These are phyloP conservation scores for Candida pseudoglaebosa DNA, from an alignment of 805 yeast species.

Conservation along the genomic window DNA sequence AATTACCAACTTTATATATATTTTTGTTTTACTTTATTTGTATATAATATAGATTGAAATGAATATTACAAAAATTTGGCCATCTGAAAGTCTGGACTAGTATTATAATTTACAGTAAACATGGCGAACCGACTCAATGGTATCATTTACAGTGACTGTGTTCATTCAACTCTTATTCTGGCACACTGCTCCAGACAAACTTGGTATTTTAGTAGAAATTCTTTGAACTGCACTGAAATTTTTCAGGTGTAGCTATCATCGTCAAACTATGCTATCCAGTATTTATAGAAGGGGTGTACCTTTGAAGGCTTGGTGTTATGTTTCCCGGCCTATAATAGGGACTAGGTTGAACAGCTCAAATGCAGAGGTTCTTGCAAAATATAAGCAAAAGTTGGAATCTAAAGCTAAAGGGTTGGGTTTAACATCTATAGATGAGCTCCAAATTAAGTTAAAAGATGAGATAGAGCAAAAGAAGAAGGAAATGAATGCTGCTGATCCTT, in stretches of 20 bases:
- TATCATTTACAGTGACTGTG: too few species aligned
- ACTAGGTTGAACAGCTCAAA: conserved; percentile 1
- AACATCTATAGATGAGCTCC: conserved; percentile 52
- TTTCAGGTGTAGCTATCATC: background rate
- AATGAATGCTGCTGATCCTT: conserved; percentile 63
- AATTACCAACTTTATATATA: too few species aligned
- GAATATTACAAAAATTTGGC: too few species aligned
- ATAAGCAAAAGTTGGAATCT: conserved; percentile 29
- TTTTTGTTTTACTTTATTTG: too few species aligned
- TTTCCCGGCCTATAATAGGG: background rate
- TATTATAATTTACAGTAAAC: too few species aligned
- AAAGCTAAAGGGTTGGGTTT: conserved; percentile 35
- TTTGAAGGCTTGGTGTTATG: background rate
- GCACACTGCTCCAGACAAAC: too few species aligned
- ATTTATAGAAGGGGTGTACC: background rate
- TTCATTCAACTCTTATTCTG: background rate
- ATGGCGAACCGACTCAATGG: too few species aligned
- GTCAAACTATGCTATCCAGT: background rate
- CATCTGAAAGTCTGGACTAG: too few species aligned
- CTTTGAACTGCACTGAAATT: background rate
- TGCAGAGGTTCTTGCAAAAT: conserved; percentile 12
- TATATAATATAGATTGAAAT: too few species aligned
- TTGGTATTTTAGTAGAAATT: background rate
- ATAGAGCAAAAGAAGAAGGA: conserved; percentile 54
- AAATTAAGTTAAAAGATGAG: conserved; percentile 56